Base-by-base conservation (phyloP, 345 rosid genomes). In the Rhodamnia argentea region DNA sequence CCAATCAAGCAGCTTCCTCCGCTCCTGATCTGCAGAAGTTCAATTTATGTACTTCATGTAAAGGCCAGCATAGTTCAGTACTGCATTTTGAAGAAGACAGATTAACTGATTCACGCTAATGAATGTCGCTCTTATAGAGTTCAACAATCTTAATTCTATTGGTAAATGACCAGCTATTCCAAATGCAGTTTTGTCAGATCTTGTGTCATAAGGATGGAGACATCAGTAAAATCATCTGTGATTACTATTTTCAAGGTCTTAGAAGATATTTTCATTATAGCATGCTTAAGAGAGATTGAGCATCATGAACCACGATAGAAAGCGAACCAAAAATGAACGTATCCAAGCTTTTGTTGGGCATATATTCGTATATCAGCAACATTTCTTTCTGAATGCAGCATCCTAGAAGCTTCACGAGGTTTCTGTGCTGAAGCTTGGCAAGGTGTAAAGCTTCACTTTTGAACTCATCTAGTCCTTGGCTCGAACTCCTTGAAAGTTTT, bases 341-440 rank as follows among this genome's bases (percentile, higher is more conserved):
- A 89, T 14, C 87, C 51, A 50, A 10, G 51, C 51, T 50, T 10
- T 50, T 50, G 51, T 50, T 50, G 51, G 12, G 51, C 51, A 50
- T 50, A 12, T 50, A 50, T 50, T 50, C 51, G 51, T 50, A 50
- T 50, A 50, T 40, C 8, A 89, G 85, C 84, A 89, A 87, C 76
- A 86, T 85, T 40, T 85, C 84, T 55, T 84, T 84, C 57, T 89
- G 82, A 52, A 84, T 86, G 85, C 91, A 87, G 75, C 60, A 89
- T 20, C 91, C 91, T 2, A 87, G 87, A 87, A 92, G 91, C 84
- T 86, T 89, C 27, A 91, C 93, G 23, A 92, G 90, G 83, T 92
- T 92, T 27, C 91, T 86, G 74, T 91, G 93, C 60, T 91, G 94
- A 83, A 92, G 91, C 85, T 91, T 90, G 8, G 92, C 91, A 14